Evolutionary conservation across 2,329 filamentous ascomycete species (phyloP).

Genomic region (Ceratocystis variospora): DNA sequence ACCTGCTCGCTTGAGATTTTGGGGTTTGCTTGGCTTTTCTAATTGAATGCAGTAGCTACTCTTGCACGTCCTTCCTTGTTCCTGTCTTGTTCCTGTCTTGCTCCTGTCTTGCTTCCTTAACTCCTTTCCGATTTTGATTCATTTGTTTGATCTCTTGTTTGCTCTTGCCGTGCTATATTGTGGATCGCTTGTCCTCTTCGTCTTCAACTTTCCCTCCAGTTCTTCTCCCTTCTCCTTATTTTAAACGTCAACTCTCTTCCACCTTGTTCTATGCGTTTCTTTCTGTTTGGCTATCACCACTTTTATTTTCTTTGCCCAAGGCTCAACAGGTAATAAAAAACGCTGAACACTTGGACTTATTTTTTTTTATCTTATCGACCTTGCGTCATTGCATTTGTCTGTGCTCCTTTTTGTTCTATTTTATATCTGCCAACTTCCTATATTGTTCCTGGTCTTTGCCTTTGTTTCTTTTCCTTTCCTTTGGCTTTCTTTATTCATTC

Average conservation of each 20-base stretch:
- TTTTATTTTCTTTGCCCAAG: background rate
- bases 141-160: background rate
- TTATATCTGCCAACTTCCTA: slow-evolving; percentile 2
- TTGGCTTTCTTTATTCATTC: background rate
- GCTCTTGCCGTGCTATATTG: background rate
- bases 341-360: background rate
- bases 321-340: background rate
- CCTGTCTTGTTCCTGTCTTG: background rate
- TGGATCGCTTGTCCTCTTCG: background rate
- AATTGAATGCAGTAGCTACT: background rate
- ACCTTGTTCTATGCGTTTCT: background rate
- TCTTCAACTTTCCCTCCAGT: background rate
- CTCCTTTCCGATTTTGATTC: background rate
- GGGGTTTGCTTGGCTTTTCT: background rate
- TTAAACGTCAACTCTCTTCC: no score
- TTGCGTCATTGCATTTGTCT: background rate
- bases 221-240: background rate
- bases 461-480: background rate
- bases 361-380: background rate
- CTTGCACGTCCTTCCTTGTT: background rate
- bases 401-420: slow-evolving; percentile 7
- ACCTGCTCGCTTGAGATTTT: background rate
- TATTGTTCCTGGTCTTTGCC: background rate
- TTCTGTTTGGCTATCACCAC: background rate
- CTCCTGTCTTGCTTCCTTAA: background rate